Conservation (phyloP, 169 alveolate genomes). For the Babesia bigemina region DNA sequence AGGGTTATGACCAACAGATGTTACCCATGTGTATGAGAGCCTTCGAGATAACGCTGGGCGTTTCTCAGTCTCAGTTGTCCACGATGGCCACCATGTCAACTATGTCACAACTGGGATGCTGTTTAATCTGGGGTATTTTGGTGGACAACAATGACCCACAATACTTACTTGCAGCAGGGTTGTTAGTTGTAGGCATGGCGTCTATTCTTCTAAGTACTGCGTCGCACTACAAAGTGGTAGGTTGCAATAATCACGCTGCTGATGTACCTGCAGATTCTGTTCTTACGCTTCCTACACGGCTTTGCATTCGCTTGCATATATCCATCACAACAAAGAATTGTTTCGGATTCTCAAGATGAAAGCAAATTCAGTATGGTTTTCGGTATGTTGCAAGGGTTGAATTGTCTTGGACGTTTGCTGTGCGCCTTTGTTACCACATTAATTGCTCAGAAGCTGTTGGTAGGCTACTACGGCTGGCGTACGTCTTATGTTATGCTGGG, state of each 20-base stretch:
- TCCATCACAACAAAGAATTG: constrained; percentile 32
- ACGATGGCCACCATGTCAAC: constrained; percentile 83
- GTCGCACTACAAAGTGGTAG: constrained; percentile 35
- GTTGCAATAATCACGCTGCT: background rate
- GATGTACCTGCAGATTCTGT: constrained; percentile 17
- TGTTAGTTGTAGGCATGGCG: constrained; percentile 84
- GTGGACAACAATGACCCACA: constrained; percentile 84
- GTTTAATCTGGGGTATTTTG: constrained; percentile 89
- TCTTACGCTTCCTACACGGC: constrained; percentile 49
- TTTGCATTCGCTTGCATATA: constrained; percentile 36
- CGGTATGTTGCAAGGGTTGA: constrained; percentile 36
- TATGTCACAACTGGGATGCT: constrained; percentile 79
- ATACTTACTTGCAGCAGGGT: constrained; percentile 82
- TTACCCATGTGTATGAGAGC: constrained; percentile 78
- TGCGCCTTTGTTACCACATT: constrained; percentile 38
- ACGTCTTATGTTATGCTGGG: constrained; percentile 30
- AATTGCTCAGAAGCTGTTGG: background rate
- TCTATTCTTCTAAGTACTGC: constrained; percentile 75
- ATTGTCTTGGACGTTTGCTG: constrained; percentile 35
- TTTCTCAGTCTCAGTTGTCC: constrained; percentile 83
- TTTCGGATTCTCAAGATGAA: background rate
- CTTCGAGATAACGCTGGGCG: constrained; percentile 83
- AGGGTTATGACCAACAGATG: constrained; percentile 22
- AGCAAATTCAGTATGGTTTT: background rate
- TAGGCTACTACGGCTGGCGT: constrained; percentile 52